Percentiles rank a stretch among this genome's conserved stretches.
Evolutionary conservation across 257 asterid species (phyloP).

Genomic region (Parsonsia alboflavescens): DNA sequence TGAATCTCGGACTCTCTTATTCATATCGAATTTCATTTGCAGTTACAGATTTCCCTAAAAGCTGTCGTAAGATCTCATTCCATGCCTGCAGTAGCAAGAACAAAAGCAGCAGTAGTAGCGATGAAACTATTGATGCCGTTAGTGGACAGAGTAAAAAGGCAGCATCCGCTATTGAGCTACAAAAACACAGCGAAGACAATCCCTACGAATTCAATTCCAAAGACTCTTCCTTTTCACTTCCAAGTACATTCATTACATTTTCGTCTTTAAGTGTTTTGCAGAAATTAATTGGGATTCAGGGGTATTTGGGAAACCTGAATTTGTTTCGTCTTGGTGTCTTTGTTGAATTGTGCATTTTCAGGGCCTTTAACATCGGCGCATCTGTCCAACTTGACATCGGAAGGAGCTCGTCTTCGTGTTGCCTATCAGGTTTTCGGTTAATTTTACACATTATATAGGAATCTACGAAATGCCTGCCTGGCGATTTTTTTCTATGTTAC

Average conservation of each 20-base stretch:
- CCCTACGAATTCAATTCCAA: constrained; percentile 41
- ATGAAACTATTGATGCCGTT: constrained; percentile 1
- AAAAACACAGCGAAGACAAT: constrained; percentile 44
- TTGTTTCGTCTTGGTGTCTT: background rate
- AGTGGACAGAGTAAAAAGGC: constrained; percentile 24
- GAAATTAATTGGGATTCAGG: background rate
- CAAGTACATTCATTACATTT: constrained; percentile 33
- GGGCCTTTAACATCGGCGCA: constrained; percentile 89
- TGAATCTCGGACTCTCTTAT: background rate
- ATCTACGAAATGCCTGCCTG: background rate
- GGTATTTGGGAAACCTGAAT: background rate
- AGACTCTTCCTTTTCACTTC: constrained; percentile 63
- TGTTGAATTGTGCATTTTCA: constrained; percentile 25
- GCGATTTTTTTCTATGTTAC: background rate
- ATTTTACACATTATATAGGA: background rate
- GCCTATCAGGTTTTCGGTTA: constrained; percentile 76
- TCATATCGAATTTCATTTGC: constrained; percentile 16
- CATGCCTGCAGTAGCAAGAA: constrained; percentile 27
- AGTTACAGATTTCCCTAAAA: constrained; percentile 23
- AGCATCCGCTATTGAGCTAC: constrained; percentile 47
- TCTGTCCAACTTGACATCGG: constrained; percentile 56
- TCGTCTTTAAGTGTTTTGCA: background rate
- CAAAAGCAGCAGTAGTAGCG: constrained; percentile 15
- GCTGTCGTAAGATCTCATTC: constrained; percentile 34
- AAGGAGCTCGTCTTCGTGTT: constrained; percentile 89